phyloP scores from a whole-genome alignment of 2,329 filamentous ascomycete genomes.

The Paraconiothyrium sp. region DNA sequence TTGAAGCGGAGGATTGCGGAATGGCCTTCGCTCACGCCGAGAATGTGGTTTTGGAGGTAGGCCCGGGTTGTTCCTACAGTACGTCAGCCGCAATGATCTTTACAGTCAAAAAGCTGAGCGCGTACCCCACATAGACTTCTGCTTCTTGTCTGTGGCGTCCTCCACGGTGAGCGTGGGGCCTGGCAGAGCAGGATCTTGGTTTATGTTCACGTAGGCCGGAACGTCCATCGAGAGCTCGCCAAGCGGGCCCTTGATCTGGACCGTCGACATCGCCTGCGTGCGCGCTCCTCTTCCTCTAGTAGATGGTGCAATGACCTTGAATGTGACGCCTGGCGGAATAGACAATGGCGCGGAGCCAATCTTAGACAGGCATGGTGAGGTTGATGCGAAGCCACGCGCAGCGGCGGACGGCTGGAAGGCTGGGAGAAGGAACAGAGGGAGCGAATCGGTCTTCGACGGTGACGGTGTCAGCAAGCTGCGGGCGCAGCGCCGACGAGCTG shows the following conservation, averaged over 20 bases:
- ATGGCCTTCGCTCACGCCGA: constrained; percentile 96
- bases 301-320: constrained; percentile 73
- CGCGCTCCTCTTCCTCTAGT: constrained; percentile 67
- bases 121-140: constrained; percentile 96
- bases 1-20: constrained; percentile 91
- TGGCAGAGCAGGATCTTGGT: constrained; percentile 69
- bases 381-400: constrained; percentile 74
- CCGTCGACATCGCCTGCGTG: constrained; percentile 69
- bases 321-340: constrained; percentile 68
- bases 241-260: constrained; percentile 82
- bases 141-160: constrained; percentile 73
- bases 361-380: constrained; percentile 75
- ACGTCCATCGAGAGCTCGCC: constrained; percentile 81
- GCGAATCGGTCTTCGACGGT: constrained; percentile 55
- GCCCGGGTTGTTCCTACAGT: constrained; percentile 82
- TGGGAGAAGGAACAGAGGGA: constrained; percentile 78
- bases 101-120: constrained; percentile 26
- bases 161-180: constrained; percentile 75
- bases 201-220: constrained; percentile 79
- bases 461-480: constrained; percentile 64
- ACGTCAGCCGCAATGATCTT: constrained; percentile 16
- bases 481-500: constrained; percentile 64
- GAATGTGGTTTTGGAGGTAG: constrained; percentile 88
- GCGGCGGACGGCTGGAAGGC: constrained; percentile 66
- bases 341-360: constrained; percentile 74